Conservation (phyloP, 1,284 basidiomycete species). For the Fomitopsis betulina region DNA sequence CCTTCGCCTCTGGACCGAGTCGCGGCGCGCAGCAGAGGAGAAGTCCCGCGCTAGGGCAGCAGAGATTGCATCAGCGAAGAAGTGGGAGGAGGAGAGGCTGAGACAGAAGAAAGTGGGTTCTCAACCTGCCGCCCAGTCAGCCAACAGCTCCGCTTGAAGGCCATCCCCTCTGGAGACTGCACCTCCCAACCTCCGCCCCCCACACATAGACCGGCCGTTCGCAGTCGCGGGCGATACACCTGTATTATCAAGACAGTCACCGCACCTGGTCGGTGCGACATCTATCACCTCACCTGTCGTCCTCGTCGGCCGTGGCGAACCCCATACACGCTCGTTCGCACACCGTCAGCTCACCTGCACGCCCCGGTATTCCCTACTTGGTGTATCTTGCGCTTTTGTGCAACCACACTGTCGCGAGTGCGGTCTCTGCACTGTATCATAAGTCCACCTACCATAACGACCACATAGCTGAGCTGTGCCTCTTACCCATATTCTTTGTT, state of each 20-base stretch:
- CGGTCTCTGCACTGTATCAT: slow-evolving; percentile 2
- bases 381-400: neutral
- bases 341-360: neutral
- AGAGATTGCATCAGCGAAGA: slow-evolving; percentile 11
- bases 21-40: slow-evolving; percentile 54
- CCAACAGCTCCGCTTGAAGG: slow-evolving; percentile 4
- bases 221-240: neutral
- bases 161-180: neutral
- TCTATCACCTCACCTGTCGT: neutral
- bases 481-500: neutral
- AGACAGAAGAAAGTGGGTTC: slow-evolving; percentile 12
- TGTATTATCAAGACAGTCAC: neutral
- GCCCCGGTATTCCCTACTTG: neutral
- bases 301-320: neutral
- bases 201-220: neutral
- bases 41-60: slow-evolving; percentile 30
- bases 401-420: neutral
- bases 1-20: slow-evolving; percentile 62
- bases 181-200: too few species aligned
- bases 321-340: neutral
- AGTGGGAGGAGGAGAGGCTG: slow-evolving; percentile 12
- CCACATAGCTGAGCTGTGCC: neutral
- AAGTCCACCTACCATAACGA: neutral
- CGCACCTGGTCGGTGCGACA: neutral
- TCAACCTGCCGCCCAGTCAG: neutral